Evolutionary conservation across 805 yeast genomes (phyloP), one percentile per base, ranked within the genome.

Genomic region (Myxozyma udenii): DNA sequence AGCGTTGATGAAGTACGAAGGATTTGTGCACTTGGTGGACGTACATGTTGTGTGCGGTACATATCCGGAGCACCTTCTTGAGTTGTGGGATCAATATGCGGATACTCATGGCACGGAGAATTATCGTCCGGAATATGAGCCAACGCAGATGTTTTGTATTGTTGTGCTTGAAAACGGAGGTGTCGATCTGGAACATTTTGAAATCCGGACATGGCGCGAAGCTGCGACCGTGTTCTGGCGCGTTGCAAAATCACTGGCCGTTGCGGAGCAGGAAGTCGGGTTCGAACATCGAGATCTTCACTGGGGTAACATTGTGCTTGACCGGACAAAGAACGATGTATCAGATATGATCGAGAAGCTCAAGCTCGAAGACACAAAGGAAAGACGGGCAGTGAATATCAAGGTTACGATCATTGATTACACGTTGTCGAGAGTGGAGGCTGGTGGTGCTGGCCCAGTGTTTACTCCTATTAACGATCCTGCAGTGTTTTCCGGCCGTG

Each of bases 241-340:
- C 54, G 68, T 80, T 23, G 79, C 73, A 1, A 65, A 69, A n/a
- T 66, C 73, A 3, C 66, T 84, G 23, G 74, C 77, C 23, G 67
- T 66, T 7, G 83, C 80, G 1, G 89, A 85, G 64, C 65, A 69
- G 14, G 62, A 68, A 33, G 69, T 70, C 53, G 71, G 75, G 54
- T 84, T 84, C 66, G 90, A 84, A 66, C 91, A 85, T 61, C 72
- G 91, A 42, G 87, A 84, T 64, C 66, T 85, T 52, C 84, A 81
- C 55, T 74, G 84, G 75, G 83, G 83, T 11, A 84, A 84, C 61
- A 70, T 84, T 47, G 68, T 82, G 14, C 69, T 84, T 16, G 72
- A 72, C 25, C 28, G 51, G 12, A 43, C 30, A 35, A 38, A 48
- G 32, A 24, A 30, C 1, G 50, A 46, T 24, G 44, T 28, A 66